Conservation (phyloP, 306 rosid species). For the Cicer arietinum region DNA sequence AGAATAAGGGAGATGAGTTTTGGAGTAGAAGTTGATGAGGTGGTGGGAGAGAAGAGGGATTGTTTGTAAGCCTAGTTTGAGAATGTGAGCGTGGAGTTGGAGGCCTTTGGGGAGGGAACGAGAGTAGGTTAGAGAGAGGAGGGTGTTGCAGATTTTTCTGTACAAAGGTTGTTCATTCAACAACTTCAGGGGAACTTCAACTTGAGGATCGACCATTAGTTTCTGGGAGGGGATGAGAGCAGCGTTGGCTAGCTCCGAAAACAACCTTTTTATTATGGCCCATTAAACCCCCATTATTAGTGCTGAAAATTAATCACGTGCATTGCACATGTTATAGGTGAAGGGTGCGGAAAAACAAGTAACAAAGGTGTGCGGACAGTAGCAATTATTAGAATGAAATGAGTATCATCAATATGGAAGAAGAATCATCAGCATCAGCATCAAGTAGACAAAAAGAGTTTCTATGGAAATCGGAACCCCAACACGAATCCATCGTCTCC, state of each 20-base stretch:
- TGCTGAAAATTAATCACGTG: too few species aligned
- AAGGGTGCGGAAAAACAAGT: too few species aligned
- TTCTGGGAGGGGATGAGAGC: too few species aligned
- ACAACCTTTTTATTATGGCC: too few species aligned
- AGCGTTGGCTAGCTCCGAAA: too few species aligned
- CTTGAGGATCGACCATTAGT: not conserved
- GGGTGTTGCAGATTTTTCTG: constrained; percentile 59
- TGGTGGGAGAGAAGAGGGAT: constrained; percentile 72
- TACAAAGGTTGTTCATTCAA: constrained; percentile 5
- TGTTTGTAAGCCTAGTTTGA: constrained; percentile 65
- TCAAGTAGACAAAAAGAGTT: constrained; percentile 14
- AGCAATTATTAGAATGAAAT: too few species aligned
- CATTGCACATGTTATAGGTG: too few species aligned
- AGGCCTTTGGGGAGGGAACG: constrained; percentile 70
- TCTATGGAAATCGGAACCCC: constrained; percentile 56
- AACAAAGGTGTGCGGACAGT: too few species aligned
- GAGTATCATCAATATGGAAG: constrained; percentile 33
- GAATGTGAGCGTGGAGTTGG: constrained; percentile 74
- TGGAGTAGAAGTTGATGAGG: constrained; percentile 82
- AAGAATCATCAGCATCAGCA: constrained; percentile 16
- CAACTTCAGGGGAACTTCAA: not conserved
- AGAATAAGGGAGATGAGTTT: constrained; percentile 60
- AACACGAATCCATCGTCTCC: constrained; percentile 62
- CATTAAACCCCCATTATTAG: too few species aligned
- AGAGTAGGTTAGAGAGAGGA: constrained; percentile 64